Percentiles rank a stretch among this genome's conserved stretches.
These are phyloP conservation scores for Acanthamoeba triangularis DNA, from an alignment of 208 protist species.

Conservation along the genomic window DNA sequence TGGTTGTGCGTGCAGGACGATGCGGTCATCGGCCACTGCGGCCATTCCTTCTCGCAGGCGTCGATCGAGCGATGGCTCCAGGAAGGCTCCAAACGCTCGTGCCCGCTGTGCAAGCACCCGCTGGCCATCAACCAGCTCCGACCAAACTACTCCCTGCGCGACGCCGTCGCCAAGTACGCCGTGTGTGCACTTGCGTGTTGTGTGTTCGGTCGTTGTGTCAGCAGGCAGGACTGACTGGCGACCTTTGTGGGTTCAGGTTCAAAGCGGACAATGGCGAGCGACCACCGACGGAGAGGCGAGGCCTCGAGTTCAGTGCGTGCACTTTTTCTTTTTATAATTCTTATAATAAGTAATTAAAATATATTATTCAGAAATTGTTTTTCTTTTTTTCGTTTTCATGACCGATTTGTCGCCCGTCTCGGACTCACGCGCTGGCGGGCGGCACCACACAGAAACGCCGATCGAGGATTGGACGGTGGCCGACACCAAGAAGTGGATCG, in stretches of 20 bases:
- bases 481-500: conserved; percentile 52
- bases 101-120: conserved; percentile 58
- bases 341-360: not conserved
- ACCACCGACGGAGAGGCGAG: conserved; percentile 2
- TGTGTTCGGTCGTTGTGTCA: not conserved
- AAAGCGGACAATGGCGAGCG: not conserved
- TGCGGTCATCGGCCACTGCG: conserved; percentile 26
- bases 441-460: conserved; percentile 12
- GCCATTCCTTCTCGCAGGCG: conserved; percentile 36
- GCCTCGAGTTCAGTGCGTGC: conserved; percentile 18
- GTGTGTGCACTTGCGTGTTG: not conserved
- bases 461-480: conserved; percentile 24
- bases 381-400: too few species aligned
- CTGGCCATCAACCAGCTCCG: conserved; percentile 12
- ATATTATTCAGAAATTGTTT: too few species aligned
- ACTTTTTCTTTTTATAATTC: not conserved
- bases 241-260: not conserved
- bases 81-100: not conserved
- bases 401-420: too few species aligned
- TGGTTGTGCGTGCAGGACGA: conserved; percentile 24
- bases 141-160: conserved; percentile 57
- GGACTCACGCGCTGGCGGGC: not conserved
- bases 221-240: not conserved
- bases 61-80: conserved; percentile 27
- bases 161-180: conserved; percentile 40